A percentile compares a stretch with the other conserved stretches of the same genome.
Conservation (phyloP, 2,329 filamentous ascomycete species). For the Calonectria henricotiae region DNA sequence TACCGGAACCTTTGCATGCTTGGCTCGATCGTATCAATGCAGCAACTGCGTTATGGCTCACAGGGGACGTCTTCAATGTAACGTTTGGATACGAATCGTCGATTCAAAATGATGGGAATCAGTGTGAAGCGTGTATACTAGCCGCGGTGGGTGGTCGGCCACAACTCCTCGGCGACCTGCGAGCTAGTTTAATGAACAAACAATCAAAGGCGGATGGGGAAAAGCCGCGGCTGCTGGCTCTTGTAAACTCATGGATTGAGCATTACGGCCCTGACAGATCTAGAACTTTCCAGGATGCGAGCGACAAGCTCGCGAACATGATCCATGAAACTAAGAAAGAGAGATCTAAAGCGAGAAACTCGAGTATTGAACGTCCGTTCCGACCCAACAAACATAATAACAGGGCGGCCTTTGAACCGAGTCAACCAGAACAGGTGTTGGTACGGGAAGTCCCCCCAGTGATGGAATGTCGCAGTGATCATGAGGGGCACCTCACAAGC, state of each 20-base stretch:
- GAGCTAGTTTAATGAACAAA: slow-evolving; percentile 59
- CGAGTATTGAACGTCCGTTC: neutral
- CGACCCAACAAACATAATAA: no score
- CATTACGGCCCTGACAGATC: slow-evolving; percentile 49
- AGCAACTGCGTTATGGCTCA: slow-evolving; percentile 60
- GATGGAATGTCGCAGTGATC: neutral
- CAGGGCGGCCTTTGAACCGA: neutral
- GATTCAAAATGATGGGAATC: slow-evolving; percentile 52
- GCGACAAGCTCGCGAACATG: slow-evolving; percentile 36
- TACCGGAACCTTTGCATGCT: slow-evolving; percentile 31
- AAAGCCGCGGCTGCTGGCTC: slow-evolving; percentile 58
- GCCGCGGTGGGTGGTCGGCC: slow-evolving; percentile 64
- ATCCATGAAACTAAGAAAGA: slow-evolving; percentile 33
- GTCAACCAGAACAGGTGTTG: no score
- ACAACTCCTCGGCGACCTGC: slow-evolving; percentile 63
- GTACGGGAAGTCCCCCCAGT: neutral
- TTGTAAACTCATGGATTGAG: slow-evolving; percentile 65
- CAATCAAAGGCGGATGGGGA: slow-evolving; percentile 39
- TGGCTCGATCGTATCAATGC: slow-evolving; percentile 54
- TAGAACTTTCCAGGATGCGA: slow-evolving; percentile 32
- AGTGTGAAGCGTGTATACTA: slow-evolving; percentile 71
- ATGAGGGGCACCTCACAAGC: neutral
- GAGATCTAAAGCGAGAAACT: slow-evolving; percentile 21
- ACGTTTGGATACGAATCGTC: slow-evolving; percentile 56
- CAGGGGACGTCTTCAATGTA: slow-evolving; percentile 55